phyloP scores from a whole-genome alignment of 1,284 basidiomycete genomes.

The Apiotrichum domesticum region DNA sequence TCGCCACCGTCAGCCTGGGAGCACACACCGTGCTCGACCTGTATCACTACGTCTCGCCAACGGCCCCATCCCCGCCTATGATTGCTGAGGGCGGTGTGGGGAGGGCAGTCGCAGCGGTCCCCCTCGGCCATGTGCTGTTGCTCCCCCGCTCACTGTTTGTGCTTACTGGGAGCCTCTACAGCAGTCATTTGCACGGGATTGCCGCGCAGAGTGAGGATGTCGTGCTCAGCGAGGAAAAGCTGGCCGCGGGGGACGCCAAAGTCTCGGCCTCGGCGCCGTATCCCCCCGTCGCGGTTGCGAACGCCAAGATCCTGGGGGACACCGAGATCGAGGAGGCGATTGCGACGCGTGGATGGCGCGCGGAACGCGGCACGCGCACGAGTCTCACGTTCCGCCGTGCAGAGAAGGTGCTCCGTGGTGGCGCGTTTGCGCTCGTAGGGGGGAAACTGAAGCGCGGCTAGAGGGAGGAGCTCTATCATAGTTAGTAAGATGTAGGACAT shows the following conservation, averaged over 20 bases:
- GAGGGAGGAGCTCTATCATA: not conserved
- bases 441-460: constrained; percentile 8
- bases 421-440: constrained; percentile 17
- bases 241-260: not conserved
- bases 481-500: too few species aligned
- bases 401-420: constrained; percentile 54
- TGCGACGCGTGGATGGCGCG: constrained; percentile 50
- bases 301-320: constrained; percentile 53
- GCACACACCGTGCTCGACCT: constrained; percentile 80
- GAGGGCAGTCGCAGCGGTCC: constrained; percentile 57
- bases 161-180: constrained; percentile 64
- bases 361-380: constrained; percentile 56
- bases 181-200: constrained; percentile 68
- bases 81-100: constrained; percentile 38
- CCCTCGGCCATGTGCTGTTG: constrained; percentile 66
- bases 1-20: constrained; percentile 81
- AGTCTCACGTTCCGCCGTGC: constrained; percentile 87
- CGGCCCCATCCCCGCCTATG: constrained; percentile 41
- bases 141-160: constrained; percentile 76
- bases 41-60: constrained; percentile 57
- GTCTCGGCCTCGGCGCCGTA: not conserved
- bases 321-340: constrained; percentile 48
- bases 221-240: not conserved
- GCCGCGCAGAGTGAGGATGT: constrained; percentile 37
- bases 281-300: constrained; percentile 52